Evolutionary conservation across 2,329 filamentous ascomycete genomes (phyloP).

Genomic region (Fusarium brachygibbosum): DNA sequence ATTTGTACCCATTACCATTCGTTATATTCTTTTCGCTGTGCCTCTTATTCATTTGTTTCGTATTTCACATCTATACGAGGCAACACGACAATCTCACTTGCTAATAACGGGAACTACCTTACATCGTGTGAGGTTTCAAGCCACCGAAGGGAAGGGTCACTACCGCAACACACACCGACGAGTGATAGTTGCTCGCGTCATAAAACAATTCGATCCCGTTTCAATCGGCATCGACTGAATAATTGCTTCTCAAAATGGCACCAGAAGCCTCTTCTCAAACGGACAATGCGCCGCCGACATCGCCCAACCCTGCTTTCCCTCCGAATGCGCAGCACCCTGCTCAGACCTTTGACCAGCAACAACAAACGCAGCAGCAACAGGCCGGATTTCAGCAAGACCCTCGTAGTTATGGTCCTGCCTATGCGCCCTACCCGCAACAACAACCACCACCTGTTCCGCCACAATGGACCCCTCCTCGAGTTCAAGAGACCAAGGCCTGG

Average conservation of each 20-base stretch:
- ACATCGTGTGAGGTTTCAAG: background rate
- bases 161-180: background rate
- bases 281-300: conserved; percentile 22
- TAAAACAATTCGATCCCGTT: background rate
- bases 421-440: conserved; percentile 40
- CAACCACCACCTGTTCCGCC: conserved; percentile 20
- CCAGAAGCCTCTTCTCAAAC: conserved; percentile 45
- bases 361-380: conserved; percentile 21
- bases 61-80: background rate
- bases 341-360: conserved; percentile 20
- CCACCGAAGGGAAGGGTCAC: background rate
- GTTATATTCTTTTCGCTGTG: conserved; percentile 23
- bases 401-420: conserved; percentile 47
- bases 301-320: conserved; percentile 25
- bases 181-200: background rate
- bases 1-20: conserved; percentile 6
- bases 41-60: background rate
- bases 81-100: background rate
- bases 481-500: conserved; percentile 44
- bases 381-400: conserved; percentile 42
- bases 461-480: conserved; percentile 31
- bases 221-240: background rate
- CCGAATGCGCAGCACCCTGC: conserved; percentile 29
- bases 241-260: conserved; percentile 32
- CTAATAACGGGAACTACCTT: background rate